These are phyloP conservation scores for Suillus subalutaceus DNA, from an alignment of 768 basidiomycete species.

Conservation along the genomic window DNA sequence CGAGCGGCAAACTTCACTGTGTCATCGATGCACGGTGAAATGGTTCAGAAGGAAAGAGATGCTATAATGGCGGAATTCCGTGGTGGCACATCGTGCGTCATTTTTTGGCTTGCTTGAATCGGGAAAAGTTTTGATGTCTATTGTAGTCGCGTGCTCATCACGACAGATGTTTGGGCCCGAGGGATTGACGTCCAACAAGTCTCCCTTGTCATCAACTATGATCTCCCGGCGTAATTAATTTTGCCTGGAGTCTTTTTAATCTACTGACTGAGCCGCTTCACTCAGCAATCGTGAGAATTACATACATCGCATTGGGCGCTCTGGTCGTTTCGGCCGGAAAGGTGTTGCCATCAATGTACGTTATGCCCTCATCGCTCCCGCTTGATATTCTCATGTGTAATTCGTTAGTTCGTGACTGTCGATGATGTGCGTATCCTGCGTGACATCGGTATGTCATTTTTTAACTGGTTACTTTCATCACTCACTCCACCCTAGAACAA, in stretches of 20 bases:
- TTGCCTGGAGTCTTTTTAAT: constrained; percentile 10
- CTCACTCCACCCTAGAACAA: constrained; percentile 61
- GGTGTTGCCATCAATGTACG: constrained; percentile 98
- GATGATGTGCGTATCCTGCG: constrained; percentile 96
- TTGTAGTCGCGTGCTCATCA: constrained; percentile 86
- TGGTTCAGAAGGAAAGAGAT: constrained; percentile 94
- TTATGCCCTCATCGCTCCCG: constrained; percentile 19
- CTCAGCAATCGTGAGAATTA: constrained; percentile 95
- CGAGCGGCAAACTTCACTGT: constrained; percentile 98
- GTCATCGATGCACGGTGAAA: constrained; percentile 94
- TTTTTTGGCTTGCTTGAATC: constrained; percentile 13
- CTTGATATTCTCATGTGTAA: constrained; percentile 19
- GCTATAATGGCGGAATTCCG: constrained; percentile 98
- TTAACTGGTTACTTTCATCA: constrained; percentile 16
- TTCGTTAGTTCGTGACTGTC: constrained; percentile 80
- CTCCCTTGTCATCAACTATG: constrained; percentile 96
- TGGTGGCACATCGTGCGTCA: constrained; percentile 81
- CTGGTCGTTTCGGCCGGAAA: constrained; percentile 98
- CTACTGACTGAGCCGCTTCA: constrained; percentile 19
- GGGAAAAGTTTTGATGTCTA: constrained; percentile 7
- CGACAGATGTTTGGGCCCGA: constrained; percentile 96
- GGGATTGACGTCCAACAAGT: constrained; percentile 99
- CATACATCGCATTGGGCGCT: constrained; percentile 99
- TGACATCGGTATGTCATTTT: constrained; percentile 77
- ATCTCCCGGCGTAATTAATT: constrained; percentile 82